Conservation (phyloP, 202 grass and related monocot genomes). For the Carex arenaria region DNA sequence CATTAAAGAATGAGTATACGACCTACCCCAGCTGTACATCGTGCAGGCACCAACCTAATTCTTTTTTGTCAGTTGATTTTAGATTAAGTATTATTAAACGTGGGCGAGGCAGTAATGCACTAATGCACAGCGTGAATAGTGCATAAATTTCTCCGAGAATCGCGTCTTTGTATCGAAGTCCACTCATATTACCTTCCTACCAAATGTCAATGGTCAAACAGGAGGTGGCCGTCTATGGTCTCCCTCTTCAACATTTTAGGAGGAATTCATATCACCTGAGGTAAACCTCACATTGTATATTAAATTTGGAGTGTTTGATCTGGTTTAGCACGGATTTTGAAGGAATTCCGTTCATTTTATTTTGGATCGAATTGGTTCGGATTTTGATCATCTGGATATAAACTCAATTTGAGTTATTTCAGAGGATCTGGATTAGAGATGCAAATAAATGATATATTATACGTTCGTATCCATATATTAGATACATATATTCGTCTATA, state of each 20-base stretch:
- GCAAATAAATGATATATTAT: too few species aligned
- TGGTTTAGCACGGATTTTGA: too few species aligned
- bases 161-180: neutral
- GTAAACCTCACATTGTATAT: too few species aligned
- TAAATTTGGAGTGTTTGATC: too few species aligned
- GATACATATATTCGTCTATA: too few species aligned
- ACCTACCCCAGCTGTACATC: neutral
- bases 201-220: slow-evolving; percentile 6
- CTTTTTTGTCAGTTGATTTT: neutral
- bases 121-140: neutral
- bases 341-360: too few species aligned
- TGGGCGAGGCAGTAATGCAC: neutral
- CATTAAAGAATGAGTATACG: neutral
- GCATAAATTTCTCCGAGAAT: slow-evolving; percentile 14
- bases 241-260: neutral
- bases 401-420: too few species aligned
- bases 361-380: too few species aligned
- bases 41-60: neutral
- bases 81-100: neutral
- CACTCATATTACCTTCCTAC: neutral
- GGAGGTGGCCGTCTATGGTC: neutral
- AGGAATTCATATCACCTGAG: too few species aligned
- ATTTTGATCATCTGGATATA: too few species aligned
- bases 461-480: too few species aligned
- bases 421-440: too few species aligned